A percentile compares a stretch with the other conserved stretches of the same genome.
Evolutionary conservation across 2,329 filamentous ascomycete species (phyloP).

Genomic region (Sporothrix schenckii): DNA sequence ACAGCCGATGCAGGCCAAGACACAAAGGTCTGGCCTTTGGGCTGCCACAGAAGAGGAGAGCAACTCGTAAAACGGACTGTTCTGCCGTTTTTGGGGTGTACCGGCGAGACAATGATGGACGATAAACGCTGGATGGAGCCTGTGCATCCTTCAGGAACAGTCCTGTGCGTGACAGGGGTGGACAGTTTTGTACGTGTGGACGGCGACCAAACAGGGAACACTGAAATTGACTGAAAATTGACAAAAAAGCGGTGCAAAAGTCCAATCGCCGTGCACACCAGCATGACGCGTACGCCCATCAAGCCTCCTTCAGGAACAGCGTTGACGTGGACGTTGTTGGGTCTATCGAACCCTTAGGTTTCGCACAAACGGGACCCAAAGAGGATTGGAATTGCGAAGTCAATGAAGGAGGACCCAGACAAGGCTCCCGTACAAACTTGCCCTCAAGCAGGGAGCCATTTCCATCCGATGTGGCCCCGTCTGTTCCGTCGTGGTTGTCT

Average conservation of each 20-base stretch:
- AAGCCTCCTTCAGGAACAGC: neutral
- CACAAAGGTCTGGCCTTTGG: neutral
- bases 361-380: constrained; percentile 6
- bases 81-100: neutral
- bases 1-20: constrained; percentile 15
- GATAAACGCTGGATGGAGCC: constrained; percentile 5
- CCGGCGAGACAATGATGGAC: neutral
- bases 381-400: neutral
- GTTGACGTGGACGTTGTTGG: neutral
- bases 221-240: neutral
- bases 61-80: neutral
- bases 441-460: neutral
- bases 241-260: neutral
- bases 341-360: neutral
- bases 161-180: neutral
- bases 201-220: constrained; percentile 6
- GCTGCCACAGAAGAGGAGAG: constrained; percentile 1
- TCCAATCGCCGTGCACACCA: neutral
- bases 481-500: neutral
- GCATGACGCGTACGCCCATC: no score
- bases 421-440: neutral
- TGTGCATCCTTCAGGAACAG: neutral
- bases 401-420: neutral
- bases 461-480: neutral
- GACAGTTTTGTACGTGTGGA: neutral